These are phyloP conservation scores for Fusarium mexicanum DNA, from an alignment of 2,329 filamentous ascomycete genomes.

Conservation along the genomic window DNA sequence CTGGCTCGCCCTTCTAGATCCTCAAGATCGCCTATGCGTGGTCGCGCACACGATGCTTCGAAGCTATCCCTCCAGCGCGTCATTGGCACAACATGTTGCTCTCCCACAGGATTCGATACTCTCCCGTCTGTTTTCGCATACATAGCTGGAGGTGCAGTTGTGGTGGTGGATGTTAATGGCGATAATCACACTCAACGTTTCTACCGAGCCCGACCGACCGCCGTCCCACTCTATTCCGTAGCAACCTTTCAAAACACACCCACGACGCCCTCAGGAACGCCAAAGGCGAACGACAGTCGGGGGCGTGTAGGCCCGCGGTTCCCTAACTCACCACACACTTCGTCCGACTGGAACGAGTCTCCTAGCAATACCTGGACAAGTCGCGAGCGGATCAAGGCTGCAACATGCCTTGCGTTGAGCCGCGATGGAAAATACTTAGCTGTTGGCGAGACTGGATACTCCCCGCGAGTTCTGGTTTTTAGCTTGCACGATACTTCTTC, in stretches of 20 bases:
- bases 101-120: conserved; percentile 86
- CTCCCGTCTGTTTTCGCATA: conserved; percentile 85
- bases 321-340: conserved; percentile 59
- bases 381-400: conserved; percentile 91
- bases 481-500: conserved; percentile 81
- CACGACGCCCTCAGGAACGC: conserved; percentile 62
- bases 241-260: conserved; percentile 61
- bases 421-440: conserved; percentile 87
- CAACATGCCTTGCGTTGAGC: conserved; percentile 89
- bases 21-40: conserved; percentile 69
- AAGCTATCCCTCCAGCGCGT: conserved; percentile 82
- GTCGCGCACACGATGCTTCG: conserved; percentile 62
- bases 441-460: conserved; percentile 95
- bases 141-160: conserved; percentile 92
- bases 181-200: conserved; percentile 81
- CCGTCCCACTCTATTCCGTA: conserved; percentile 71
- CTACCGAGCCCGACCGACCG: conserved; percentile 85
- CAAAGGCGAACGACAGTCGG: conserved; percentile 71
- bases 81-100: conserved; percentile 88
- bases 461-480: conserved; percentile 90
- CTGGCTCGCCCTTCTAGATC: conserved; percentile 68
- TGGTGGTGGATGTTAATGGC: conserved; percentile 82
- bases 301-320: conserved; percentile 61
- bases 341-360: conserved; percentile 69
- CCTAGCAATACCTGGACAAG: conserved; percentile 84